phyloP scores from a whole-genome alignment of 495 filamentous ascomycete genomes.

The Parachaetomium inaequale region DNA sequence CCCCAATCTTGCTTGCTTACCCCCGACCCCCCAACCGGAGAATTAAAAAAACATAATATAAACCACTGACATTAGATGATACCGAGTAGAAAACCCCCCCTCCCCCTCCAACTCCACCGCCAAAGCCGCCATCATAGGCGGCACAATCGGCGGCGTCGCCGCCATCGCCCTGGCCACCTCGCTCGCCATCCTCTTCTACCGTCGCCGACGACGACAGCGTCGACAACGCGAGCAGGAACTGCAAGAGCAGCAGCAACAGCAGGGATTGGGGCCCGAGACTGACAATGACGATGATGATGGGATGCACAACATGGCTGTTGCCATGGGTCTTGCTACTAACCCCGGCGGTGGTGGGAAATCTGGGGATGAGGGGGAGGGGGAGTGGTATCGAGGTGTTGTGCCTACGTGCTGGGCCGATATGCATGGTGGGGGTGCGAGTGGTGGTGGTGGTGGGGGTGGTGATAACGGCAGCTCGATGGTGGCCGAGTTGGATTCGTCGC shows the following conservation, averaged over 20 bases:
- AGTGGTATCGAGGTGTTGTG: no score
- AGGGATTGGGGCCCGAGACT: background rate
- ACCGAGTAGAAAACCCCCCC: no score
- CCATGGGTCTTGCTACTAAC: background rate
- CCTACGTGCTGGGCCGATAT: no score
- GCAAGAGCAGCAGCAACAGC: background rate
- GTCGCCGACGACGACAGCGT: background rate
- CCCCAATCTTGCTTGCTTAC: no score
- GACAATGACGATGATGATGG: background rate
- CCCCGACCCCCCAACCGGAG: no score
- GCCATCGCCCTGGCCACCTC: background rate
- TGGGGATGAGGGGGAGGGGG: no score
- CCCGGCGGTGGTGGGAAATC: background rate
- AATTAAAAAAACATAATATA: no score
- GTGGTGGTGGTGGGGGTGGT: background rate
- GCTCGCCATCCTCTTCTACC: background rate
- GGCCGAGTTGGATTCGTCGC: background rate
- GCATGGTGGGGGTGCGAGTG: no score
- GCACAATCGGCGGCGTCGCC: conserved; percentile 21
- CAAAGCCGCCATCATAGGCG: conserved; percentile 19
- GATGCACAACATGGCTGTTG: background rate
- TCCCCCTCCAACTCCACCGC: background rate
- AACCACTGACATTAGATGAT: no score
- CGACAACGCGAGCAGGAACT: background rate
- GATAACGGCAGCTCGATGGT: background rate